Evolutionary conservation across 2,329 filamentous ascomycete genomes (phyloP).

Genomic region (Capronia americana): DNA sequence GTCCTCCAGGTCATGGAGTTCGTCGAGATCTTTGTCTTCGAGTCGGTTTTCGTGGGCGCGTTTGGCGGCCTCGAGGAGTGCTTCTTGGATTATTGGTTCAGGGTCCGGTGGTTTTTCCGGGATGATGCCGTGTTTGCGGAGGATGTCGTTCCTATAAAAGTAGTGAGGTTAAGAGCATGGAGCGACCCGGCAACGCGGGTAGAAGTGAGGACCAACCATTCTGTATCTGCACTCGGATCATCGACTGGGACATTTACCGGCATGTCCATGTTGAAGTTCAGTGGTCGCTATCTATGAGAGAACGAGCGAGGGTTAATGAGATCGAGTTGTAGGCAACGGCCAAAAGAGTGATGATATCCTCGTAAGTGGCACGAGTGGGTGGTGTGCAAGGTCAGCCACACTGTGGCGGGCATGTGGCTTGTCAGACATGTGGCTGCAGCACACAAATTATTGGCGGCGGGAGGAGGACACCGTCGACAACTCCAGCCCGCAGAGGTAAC

Average conservation of each 20-base stretch:
- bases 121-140: slow-evolving; percentile 94
- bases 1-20: slow-evolving; percentile 91
- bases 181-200: neutral
- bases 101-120: slow-evolving; percentile 97
- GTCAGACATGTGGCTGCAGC: neutral
- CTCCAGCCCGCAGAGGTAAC: slow-evolving; percentile 20
- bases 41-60: slow-evolving; percentile 90
- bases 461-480: slow-evolving; percentile 29
- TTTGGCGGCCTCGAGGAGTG: slow-evolving; percentile 79
- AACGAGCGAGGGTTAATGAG: neutral
- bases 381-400: slow-evolving; percentile 18
- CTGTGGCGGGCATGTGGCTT: slow-evolving; percentile 17
- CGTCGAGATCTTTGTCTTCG: slow-evolving; percentile 92
- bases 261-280: slow-evolving; percentile 57
- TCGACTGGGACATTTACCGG: slow-evolving; percentile 82
- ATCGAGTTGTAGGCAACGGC: neutral
- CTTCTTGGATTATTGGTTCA: slow-evolving; percentile 95
- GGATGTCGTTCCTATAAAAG: slow-evolving; percentile 75
- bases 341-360: neutral
- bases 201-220: slow-evolving; percentile 70
- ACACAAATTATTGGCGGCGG: slow-evolving; percentile 26
- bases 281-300: neutral
- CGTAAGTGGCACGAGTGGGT: neutral
- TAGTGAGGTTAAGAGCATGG: neutral
- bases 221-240: slow-evolving; percentile 94